Base-by-base conservation (phyloP, 1,284 basidiomycete species). In the Trichosporon ovoides region DNA sequence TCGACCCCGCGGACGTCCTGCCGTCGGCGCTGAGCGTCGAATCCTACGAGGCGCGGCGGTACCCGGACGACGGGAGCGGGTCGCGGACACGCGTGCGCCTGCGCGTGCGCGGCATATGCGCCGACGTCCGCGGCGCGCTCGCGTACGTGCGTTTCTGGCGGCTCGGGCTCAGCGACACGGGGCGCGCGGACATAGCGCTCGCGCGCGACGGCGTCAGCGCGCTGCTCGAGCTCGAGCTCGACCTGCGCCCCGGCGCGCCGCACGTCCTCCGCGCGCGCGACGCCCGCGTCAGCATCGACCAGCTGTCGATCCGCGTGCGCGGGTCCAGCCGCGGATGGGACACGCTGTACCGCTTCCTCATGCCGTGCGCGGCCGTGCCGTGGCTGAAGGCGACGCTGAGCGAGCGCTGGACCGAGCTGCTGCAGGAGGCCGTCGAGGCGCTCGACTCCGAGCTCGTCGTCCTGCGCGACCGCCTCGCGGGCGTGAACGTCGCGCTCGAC, bases 1-100 rank as follows among this genome's bases (percentile, higher is more conserved):
- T 62, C 18, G 51, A 55, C 10, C 28, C 56, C n/a, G 55, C 51
- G n/a, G 56, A 62, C 24, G 33, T 62, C 14, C 34, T 62, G 14
- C 60, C 60, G 3, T 57, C 55, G 1, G 35, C 57, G 16, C 14
- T 57, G 11, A 50, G 46, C 10, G 2, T 58, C 36, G 53, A 57
- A 13, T 35, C 33, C 12, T 28, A 57, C 35, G 55, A 57, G 24
- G 14, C 11, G 14, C 10, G 36, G 19, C 50, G 33, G 7, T 49
- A 14, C 13, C 56, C 57, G 13, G 55, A 28, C 24, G 16, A 46
- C 24, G 24, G 24, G 14, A 18, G 28, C 43, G 6, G 43, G 28
- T 16, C 38, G 11, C 13, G 37, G 20, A 36, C 35, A 14, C 50
- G 56, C 10, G 19, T 58, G 1, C 43, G 43, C 1, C 9, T 61